phyloP scores from a whole-genome alignment of 441 rosid species.

The Hura crepitans region DNA sequence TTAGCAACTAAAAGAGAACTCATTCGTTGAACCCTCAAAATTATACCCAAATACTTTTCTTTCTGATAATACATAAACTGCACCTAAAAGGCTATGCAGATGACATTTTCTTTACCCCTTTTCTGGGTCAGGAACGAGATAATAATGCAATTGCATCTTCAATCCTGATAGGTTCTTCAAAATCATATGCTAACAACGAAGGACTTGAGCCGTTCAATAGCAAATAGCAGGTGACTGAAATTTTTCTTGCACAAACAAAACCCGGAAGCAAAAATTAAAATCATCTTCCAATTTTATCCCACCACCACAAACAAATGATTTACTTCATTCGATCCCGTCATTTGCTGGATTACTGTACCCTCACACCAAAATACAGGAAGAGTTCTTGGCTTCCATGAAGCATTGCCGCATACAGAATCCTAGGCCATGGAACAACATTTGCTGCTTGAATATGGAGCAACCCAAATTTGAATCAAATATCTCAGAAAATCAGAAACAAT shows the following conservation, averaged over 20 bases:
- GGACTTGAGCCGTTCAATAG: not conserved
- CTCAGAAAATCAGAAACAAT: not conserved
- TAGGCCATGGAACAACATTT: not conserved
- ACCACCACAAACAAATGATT: not conserved
- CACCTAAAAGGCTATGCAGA: too few relatives aligned
- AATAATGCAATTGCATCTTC: not conserved
- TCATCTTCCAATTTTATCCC: not conserved
- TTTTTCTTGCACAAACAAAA: not conserved
- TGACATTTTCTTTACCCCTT: not conserved
- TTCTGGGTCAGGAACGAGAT: not conserved
- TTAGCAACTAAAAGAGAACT: not conserved
- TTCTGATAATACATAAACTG: not conserved
- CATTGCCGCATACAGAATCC: not conserved
- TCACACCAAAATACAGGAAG: not conserved
- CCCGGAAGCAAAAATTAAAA: not conserved
- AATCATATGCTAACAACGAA: not conserved
- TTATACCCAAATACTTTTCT: not conserved
- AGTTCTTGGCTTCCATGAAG: not conserved
- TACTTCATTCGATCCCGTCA: not conserved
- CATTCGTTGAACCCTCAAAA: not conserved
- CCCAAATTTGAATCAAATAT: not conserved
- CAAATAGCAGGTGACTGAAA: not conserved
- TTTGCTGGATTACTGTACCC: not conserved
- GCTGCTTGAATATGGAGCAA: not conserved
- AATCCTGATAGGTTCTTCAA: not conserved